phyloP scores from a whole-genome alignment of 441 rosid genomes.

The Syzygium syzygioides region DNA sequence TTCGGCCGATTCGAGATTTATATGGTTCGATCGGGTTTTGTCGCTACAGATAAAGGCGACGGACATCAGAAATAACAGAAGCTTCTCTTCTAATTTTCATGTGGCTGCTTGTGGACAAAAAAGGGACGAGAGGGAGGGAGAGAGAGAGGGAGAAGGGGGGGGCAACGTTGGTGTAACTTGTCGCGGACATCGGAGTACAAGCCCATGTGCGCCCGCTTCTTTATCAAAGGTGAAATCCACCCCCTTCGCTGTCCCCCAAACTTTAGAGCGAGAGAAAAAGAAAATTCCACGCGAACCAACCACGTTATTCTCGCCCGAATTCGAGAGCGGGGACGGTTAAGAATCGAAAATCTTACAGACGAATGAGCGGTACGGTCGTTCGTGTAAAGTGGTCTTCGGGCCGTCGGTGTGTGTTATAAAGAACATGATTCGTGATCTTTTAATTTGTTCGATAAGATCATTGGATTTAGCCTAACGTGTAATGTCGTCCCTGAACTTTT shows the following conservation, averaged over 20 bases:
- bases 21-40: neutral
- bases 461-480: no score
- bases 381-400: no score
- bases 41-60: neutral
- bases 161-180: neutral
- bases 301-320: neutral
- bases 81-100: neutral
- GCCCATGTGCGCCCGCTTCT: neutral
- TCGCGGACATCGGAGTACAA: neutral
- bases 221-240: neutral
- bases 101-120: neutral
- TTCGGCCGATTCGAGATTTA: neutral
- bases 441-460: no score
- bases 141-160: neutral
- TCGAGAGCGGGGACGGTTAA: neutral
- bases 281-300: accelerated
- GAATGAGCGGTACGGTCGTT: no score
- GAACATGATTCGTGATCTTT: no score
- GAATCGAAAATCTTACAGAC: no score
- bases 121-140: no score
- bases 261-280: neutral
- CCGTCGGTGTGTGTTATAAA: no score
- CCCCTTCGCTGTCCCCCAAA: neutral
- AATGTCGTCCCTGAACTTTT: no score
- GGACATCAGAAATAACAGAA: neutral